These are phyloP conservation scores for Aquanectria penicillioides DNA, from an alignment of 2,329 filamentous ascomycete genomes.

Conservation along the genomic window DNA sequence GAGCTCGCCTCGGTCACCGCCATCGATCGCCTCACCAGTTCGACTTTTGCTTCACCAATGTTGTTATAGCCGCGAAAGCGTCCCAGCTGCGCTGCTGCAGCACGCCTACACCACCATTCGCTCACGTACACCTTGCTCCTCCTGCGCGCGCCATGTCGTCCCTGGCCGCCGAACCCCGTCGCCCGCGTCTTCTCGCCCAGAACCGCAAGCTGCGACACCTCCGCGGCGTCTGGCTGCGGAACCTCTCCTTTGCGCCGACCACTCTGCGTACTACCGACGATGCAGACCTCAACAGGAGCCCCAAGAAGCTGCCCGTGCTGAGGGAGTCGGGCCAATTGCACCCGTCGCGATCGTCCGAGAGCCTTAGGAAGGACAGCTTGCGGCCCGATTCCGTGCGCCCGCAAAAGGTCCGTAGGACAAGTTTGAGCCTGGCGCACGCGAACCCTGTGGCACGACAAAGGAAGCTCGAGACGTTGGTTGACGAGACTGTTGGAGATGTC, in stretches of 20 bases:
- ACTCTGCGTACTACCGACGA: constrained; percentile 80
- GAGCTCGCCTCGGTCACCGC: no score
- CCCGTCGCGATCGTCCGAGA: constrained; percentile 65
- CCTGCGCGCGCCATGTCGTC: constrained; percentile 46
- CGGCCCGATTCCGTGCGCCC: constrained; percentile 51
- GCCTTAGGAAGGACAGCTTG: constrained; percentile 50
- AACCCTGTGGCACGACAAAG: constrained; percentile 70
- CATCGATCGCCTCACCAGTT: not conserved
- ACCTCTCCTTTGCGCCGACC: constrained; percentile 75
- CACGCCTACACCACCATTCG: not conserved
- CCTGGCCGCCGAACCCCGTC: constrained; percentile 50
- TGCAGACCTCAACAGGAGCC: constrained; percentile 75
- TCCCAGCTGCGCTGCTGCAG: not conserved
- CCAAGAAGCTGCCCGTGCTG: constrained; percentile 70
- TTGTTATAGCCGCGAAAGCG: not conserved
- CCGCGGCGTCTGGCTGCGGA: constrained; percentile 86
- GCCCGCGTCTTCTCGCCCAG: constrained; percentile 69
- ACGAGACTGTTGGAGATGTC: constrained; percentile 80
- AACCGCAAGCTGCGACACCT: constrained; percentile 92
- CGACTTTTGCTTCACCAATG: not conserved
- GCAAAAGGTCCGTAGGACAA: constrained; percentile 55
- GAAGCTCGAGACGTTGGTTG: constrained; percentile 78
- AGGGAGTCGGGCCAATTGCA: constrained; percentile 60
- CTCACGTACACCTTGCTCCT: no score
- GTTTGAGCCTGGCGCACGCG: constrained; percentile 58